Conservation (phyloP, 257 asterid genomes). For the Solanum boliviense region DNA sequence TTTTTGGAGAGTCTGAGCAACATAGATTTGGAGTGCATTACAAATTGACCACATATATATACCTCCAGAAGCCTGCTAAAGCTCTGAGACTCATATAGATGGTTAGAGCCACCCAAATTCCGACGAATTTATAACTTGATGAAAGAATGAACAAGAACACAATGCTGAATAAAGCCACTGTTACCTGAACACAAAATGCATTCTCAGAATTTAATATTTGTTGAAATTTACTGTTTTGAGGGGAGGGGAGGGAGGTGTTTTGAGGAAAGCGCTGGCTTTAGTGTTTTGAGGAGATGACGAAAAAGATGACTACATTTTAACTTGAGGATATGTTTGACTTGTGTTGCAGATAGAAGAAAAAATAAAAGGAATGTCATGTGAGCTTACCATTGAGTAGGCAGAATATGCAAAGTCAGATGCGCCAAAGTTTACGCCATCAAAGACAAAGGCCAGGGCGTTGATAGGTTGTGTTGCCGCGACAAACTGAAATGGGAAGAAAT, state of each 20-base stretch:
- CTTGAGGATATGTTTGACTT: not conserved
- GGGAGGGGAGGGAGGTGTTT: not conserved
- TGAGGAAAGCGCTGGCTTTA: not conserved
- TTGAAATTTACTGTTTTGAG: not conserved
- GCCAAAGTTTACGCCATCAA: slow-evolving; percentile 68
- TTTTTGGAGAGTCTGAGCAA: not conserved
- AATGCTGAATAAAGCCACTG: slow-evolving; percentile 56
- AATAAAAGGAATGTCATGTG: not conserved
- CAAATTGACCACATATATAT: not conserved
- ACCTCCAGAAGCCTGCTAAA: slow-evolving; percentile 74
- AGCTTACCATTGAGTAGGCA: slow-evolving; percentile 51
- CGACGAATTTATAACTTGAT: slow-evolving; percentile 35
- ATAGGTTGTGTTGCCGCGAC: slow-evolving; percentile 71
- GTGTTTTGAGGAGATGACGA: not conserved
- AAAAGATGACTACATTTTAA: not conserved
- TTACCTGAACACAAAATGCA: slow-evolving; percentile 27
- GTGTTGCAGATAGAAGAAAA: not conserved
- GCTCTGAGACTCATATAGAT: slow-evolving; percentile 60
- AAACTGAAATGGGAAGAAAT: slow-evolving; percentile 27
- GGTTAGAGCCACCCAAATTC: slow-evolving; percentile 60
- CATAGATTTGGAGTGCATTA: not conserved
- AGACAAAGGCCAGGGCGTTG: slow-evolving; percentile 64
- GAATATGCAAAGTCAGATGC: slow-evolving; percentile 69
- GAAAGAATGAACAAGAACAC: slow-evolving; percentile 38
- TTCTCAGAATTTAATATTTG: not conserved